These are phyloP conservation scores for Protomyces lactucae-debilis DNA, from an alignment of 1,139 yeast genomes.

Conservation along the genomic window DNA sequence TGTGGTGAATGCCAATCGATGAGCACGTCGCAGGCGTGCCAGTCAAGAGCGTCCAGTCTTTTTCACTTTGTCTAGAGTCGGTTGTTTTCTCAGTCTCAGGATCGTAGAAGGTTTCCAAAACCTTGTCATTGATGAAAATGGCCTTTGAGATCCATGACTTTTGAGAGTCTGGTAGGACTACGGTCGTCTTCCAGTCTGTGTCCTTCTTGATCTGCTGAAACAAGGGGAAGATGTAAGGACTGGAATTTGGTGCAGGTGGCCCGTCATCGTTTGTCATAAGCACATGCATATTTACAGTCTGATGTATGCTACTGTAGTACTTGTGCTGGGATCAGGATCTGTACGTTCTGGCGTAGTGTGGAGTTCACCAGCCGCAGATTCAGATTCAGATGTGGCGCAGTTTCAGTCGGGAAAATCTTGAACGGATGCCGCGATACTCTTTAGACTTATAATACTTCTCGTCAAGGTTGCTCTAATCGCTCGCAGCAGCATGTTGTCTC, in stretches of 20 bases:
- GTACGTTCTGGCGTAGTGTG: background rate
- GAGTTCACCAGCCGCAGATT: background rate
- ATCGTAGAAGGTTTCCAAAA: slow-evolving; percentile 61
- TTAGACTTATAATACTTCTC: too few species aligned
- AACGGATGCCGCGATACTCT: too few species aligned
- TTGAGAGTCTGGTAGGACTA: slow-evolving; percentile 31
- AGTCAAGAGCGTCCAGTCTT: slow-evolving; percentile 76
- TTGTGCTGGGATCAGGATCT: too few species aligned
- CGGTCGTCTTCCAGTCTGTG: slow-evolving; percentile 73
- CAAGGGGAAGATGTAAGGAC: slow-evolving; percentile 80
- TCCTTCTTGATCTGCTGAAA: slow-evolving; percentile 60
- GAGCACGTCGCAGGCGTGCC: slow-evolving; percentile 94
- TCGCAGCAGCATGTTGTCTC: too few species aligned
- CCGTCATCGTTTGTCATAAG: slow-evolving; percentile 88
- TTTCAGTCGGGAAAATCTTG: too few species aligned
- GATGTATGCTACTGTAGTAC: background rate
- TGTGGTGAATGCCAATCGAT: slow-evolving; percentile 79
- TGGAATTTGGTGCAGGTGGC: slow-evolving; percentile 71
- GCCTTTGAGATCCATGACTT: slow-evolving; percentile 92
- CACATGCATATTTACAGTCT: background rate
- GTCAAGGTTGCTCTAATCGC: too few species aligned
- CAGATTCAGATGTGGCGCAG: background rate
- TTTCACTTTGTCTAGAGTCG: slow-evolving; percentile 40
- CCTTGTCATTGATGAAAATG: slow-evolving; percentile 79
- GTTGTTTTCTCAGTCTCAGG: background rate